Conservation (phyloP, 2,329 filamentous ascomycete species). For the Aspergillus sp. region DNA sequence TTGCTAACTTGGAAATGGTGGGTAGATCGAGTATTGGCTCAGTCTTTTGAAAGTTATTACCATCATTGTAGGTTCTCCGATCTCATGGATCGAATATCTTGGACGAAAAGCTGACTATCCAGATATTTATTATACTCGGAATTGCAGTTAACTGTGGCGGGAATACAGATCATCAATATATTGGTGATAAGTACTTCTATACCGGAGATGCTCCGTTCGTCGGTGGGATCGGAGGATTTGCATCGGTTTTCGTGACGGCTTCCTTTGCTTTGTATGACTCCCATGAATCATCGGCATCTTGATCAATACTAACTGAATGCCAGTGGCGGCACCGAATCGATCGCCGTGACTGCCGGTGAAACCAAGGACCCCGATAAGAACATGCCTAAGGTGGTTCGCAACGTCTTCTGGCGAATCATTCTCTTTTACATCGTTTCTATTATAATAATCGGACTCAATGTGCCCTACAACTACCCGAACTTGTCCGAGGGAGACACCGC, state of each 20-base stretch:
- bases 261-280: conserved; percentile 55
- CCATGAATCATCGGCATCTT: not conserved
- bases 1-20: not conserved
- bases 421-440: conserved; percentile 56
- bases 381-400: conserved; percentile 63
- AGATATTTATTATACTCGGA: conserved; percentile 63
- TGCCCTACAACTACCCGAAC: conserved; percentile 55
- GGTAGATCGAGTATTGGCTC: conserved; percentile 43
- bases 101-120: conserved; percentile 31
- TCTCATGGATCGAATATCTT: conserved; percentile 15
- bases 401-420: conserved; percentile 64
- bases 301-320: conserved; percentile 10
- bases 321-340: conserved; percentile 61
- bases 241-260: conserved; percentile 63
- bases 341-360: conserved; percentile 66
- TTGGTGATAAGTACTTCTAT: conserved; percentile 60
- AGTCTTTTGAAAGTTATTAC: conserved; percentile 44
- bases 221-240: conserved; percentile 64
- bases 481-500: conserved; percentile 45
- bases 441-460: conserved; percentile 58
- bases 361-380: conserved; percentile 62
- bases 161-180: conserved; percentile 55
- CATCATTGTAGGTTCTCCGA: conserved; percentile 34
- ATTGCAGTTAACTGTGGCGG: conserved; percentile 61
- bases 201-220: conserved; percentile 64